Evolutionary conservation across 768 basidiomycete genomes (phyloP).

Genomic region (Xanthoconium purpureum): DNA sequence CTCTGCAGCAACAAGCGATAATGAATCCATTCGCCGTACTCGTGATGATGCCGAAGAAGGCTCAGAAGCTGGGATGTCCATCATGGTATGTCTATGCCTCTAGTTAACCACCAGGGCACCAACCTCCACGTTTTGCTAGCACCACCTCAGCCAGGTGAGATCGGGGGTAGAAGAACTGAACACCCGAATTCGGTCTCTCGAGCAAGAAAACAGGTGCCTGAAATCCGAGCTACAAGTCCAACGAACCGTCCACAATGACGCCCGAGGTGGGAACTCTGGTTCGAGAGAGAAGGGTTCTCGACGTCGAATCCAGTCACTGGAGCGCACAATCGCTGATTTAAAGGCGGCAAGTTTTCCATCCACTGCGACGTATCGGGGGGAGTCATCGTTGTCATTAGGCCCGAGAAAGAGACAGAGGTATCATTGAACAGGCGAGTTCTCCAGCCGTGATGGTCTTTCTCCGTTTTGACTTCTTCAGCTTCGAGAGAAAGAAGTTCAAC

Average conservation of each 20-base stretch:
- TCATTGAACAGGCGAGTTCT: constrained; percentile 14
- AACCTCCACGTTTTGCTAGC: not conserved
- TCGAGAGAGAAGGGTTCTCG: not conserved
- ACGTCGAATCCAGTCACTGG: constrained; percentile 10
- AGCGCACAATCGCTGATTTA: constrained; percentile 1
- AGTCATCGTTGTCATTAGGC: constrained; percentile 2
- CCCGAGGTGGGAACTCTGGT: not conserved
- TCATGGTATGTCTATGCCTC: constrained; percentile 8
- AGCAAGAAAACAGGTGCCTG: constrained; percentile 4
- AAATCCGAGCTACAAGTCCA: constrained; percentile 2
- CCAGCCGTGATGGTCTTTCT: not conserved
- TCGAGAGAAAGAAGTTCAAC: constrained; percentile 13
- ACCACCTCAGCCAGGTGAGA: constrained; percentile 3
- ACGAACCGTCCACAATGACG: not conserved
- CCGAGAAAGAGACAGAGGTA: constrained; percentile 11
- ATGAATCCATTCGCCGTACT: not conserved
- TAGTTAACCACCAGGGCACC: not conserved
- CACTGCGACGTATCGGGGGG: not conserved
- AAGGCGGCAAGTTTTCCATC: constrained; percentile 1
- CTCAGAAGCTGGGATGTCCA: not conserved
- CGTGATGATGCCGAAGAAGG: not conserved
- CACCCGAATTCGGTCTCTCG: constrained; percentile 8
- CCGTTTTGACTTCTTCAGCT: constrained; percentile 8
- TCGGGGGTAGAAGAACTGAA: constrained; percentile 11
- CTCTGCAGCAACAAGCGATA: constrained; percentile 1